phyloP scores from a whole-genome alignment of 2,329 filamentous ascomycete genomes.

The Exophiala bonariae region DNA sequence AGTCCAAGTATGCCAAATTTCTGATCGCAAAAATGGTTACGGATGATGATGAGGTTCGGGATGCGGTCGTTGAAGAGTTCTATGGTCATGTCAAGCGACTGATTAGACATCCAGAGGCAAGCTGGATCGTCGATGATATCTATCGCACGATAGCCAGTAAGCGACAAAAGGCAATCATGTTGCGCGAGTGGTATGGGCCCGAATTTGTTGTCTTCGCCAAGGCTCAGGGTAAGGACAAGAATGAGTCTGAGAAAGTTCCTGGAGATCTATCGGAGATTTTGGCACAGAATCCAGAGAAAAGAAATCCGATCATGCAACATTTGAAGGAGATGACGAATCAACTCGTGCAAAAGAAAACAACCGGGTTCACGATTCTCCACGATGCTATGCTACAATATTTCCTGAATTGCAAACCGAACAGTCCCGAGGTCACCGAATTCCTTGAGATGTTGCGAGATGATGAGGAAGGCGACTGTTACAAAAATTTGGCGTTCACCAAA shows the following conservation, averaged over 20 bases:
- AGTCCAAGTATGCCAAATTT: conserved; percentile 97
- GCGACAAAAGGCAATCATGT: conserved; percentile 78
- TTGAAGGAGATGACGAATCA: conserved; percentile 85
- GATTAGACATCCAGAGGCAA: conserved; percentile 94
- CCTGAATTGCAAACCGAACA: conserved; percentile 72
- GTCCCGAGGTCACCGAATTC: conserved; percentile 82
- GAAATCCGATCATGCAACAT: conserved; percentile 80
- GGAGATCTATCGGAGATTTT: conserved; percentile 76
- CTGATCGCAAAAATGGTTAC: conserved; percentile 92
- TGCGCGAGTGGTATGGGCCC: conserved; percentile 94
- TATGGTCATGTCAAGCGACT: conserved; percentile 89
- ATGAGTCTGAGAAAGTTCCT: conserved; percentile 30
- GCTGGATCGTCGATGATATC: conserved; percentile 96
- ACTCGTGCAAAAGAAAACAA: conserved; percentile 93
- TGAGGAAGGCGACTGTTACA: conserved; percentile 83
- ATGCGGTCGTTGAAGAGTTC: conserved; percentile 90
- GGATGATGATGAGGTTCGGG: conserved; percentile 87
- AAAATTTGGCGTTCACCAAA: conserved; percentile 94
- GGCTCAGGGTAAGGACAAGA: conserved; percentile 37
- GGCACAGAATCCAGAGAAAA: conserved; percentile 77
- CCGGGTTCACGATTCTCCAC: conserved; percentile 95
- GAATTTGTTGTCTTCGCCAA: conserved; percentile 83
- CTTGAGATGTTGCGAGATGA: conserved; percentile 89
- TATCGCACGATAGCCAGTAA: conserved; percentile 85
- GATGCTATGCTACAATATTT: conserved; percentile 99